Percentiles rank a stretch among this genome's conserved stretches.
Evolutionary conservation across 176 grass and related monocot genomes (phyloP).

Genomic region (Leersia perrieri): DNA sequence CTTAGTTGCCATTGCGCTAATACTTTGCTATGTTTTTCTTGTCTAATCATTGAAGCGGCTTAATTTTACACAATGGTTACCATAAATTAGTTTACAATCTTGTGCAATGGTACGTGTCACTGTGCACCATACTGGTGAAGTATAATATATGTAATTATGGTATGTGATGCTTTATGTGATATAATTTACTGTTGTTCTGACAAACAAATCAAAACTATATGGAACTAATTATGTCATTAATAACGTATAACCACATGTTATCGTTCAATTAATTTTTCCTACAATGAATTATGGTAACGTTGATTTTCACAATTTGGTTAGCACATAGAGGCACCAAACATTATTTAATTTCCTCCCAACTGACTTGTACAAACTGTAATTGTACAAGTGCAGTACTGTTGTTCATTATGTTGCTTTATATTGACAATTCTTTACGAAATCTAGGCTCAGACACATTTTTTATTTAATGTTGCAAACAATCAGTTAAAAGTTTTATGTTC

Average conservation of each 20-base stretch:
- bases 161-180: neutral
- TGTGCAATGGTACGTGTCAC: neutral
- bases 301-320: neutral
- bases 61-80: neutral
- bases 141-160: neutral
- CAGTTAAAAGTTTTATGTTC: conserved; percentile 11
- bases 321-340: neutral
- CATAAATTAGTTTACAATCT: neutral
- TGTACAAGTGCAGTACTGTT: neutral
- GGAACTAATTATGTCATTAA: neutral
- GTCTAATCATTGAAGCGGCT: neutral
- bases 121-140: neutral
- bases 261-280: neutral
- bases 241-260: neutral
- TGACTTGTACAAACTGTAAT: neutral
- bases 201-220: neutral
- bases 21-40: neutral
- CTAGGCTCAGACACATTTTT: neutral
- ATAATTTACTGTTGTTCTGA: neutral
- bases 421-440: neutral
- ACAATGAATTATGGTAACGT: neutral
- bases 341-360: neutral
- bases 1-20: neutral
- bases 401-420: conserved; percentile 1
- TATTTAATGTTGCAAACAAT: conserved; percentile 15